Evolutionary conservation across 169 alveolate genomes (phyloP), one percentile per base, ranked within the genome.

Genomic region (Eimeria necatrix): DNA sequence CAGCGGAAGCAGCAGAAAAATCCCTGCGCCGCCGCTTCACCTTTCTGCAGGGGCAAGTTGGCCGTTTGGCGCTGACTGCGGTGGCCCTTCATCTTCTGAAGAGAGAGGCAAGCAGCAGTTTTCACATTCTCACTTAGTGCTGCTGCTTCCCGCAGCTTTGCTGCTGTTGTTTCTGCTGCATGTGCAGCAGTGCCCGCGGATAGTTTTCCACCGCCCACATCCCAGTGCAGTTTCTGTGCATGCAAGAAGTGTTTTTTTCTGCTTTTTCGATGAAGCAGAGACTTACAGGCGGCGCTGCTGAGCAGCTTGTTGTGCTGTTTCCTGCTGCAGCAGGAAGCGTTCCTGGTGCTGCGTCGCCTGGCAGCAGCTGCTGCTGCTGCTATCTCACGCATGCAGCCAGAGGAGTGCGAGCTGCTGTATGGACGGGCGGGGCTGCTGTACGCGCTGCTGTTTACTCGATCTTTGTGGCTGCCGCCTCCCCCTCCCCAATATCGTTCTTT

Each of bases 371-470:
- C 87, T 9, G 87, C 87, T 10, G 87, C 87, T 14, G 87, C 64
- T 0, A 14, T 61, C 20, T 12, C 70, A 5, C 80, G 52, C 59
- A 48, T 73, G 68, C 68, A n/a, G 41, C 78, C 88, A 3, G 95
- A 80, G 49, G 95, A 91, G 48, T 91, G 95, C 61, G 99, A 98
- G 95, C 68, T 98, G 18, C 96, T 98, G 78, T 98, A 97, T 95
- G 99, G 99, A 2, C 97, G 96, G 22, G 97, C 98, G 18, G 99
- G 99, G 3, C 97, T 96, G 93, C 86, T 98, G 41, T 98, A 97
- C 93, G 94, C 96, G 52, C 95, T 98, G 49, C 95, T 97, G 20
- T 81, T 94, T 53, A 87, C 98, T 6, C 95, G 97, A 90, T 89
- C 93, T 76, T 81, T 96, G 53, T 91, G 95, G 59, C 64, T 96